phyloP scores from a whole-genome alignment of 306 rosid species.

The Benincasa hispida region DNA sequence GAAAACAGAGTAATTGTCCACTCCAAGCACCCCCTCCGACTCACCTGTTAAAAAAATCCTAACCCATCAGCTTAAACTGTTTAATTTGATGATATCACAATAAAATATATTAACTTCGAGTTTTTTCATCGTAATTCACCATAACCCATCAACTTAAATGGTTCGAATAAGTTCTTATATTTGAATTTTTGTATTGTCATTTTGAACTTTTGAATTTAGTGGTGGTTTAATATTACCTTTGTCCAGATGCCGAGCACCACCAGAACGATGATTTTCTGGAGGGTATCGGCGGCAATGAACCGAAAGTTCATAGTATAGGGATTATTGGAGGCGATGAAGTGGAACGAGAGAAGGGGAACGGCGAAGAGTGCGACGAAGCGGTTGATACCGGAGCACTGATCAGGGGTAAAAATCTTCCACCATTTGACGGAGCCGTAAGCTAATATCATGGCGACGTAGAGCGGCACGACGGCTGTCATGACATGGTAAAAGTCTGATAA shows the following conservation, averaged over 20 bases:
- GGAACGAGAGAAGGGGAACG: slow-evolving; percentile 77
- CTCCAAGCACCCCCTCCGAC: slow-evolving; percentile 60
- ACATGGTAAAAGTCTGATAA: slow-evolving; percentile 69
- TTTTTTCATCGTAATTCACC: not conserved
- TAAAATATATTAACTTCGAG: not conserved
- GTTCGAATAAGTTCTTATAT: not conserved
- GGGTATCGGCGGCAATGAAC: slow-evolving; percentile 77
- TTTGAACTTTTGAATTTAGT: not conserved
- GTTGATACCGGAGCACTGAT: slow-evolving; percentile 86
- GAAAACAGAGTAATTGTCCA: slow-evolving; percentile 85
- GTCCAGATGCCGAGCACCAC: slow-evolving; percentile 41
- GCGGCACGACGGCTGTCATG: slow-evolving; percentile 87
- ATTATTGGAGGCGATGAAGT: slow-evolving; percentile 71
- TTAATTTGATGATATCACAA: not conserved
- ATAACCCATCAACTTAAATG: not conserved
- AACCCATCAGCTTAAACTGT: not conserved
- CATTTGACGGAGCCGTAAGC: slow-evolving; percentile 87
- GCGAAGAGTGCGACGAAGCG: slow-evolving; percentile 79
- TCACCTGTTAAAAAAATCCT: not conserved
- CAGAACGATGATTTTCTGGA: slow-evolving; percentile 63
- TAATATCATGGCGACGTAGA: slow-evolving; percentile 73
- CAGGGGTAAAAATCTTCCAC: slow-evolving; percentile 87
- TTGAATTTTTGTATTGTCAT: not conserved
- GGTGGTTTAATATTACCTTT: not conserved
- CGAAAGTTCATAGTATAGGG: slow-evolving; percentile 71